phyloP scores from a whole-genome alignment of 805 yeast genomes.

The Wickerhamiella bombiphila region DNA sequence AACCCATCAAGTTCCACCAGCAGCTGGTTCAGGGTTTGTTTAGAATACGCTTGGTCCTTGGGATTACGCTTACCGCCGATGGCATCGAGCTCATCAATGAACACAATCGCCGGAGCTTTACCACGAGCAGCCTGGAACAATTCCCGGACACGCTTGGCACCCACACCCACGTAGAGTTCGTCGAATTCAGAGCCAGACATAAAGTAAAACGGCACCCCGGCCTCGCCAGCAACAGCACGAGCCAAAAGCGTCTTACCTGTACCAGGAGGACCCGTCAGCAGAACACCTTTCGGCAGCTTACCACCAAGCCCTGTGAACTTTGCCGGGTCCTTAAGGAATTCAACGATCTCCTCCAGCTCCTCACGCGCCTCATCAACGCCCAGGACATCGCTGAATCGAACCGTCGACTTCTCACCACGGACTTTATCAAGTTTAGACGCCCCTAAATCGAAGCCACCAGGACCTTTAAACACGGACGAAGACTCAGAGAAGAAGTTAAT shows the following conservation, averaged over 20 bases:
- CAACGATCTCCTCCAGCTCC: constrained; percentile 96
- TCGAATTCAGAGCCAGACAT: constrained; percentile 99
- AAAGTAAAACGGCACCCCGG: constrained; percentile 95
- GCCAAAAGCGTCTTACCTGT: constrained; percentile 96
- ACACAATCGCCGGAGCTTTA: constrained; percentile 91
- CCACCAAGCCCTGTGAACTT: constrained; percentile 96
- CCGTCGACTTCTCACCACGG: constrained; percentile 75
- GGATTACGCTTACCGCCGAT: constrained; percentile 97
- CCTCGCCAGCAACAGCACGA: constrained; percentile 97
- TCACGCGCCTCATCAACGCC: constrained; percentile 98
- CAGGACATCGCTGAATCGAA: constrained; percentile 80
- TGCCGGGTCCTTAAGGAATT: constrained; percentile 88
- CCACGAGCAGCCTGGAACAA: constrained; percentile 85
- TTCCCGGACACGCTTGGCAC: constrained; percentile 95
- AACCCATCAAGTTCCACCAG: constrained; percentile 89
- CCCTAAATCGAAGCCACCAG: constrained; percentile 20
- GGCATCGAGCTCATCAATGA: constrained; percentile 96
- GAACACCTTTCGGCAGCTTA: constrained; percentile 90
- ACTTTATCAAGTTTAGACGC: constrained; percentile 59
- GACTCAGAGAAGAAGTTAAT: constrained; percentile 69
- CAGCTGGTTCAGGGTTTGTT: constrained; percentile 90
- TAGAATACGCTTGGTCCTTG: constrained; percentile 94
- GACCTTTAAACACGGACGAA: constrained; percentile 57
- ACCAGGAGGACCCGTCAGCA: constrained; percentile 97
- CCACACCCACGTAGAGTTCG: constrained; percentile 96